Percentiles rank a stretch among this genome's conserved stretches.
Conservation (phyloP, 2,329 filamentous ascomycete genomes). For the Drechslerella dactyloides region DNA sequence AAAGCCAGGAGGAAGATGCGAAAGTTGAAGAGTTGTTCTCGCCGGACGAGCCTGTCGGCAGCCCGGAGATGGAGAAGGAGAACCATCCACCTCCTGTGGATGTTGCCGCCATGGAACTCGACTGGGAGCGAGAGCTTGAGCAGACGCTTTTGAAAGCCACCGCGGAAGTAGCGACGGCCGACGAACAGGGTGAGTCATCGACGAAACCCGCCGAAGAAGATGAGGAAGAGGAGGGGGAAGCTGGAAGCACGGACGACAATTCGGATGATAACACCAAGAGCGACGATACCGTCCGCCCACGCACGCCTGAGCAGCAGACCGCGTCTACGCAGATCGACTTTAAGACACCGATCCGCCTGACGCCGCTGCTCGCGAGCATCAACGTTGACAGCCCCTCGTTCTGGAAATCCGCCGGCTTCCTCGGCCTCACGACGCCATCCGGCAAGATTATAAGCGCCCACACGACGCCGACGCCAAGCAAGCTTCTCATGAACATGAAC, state of each 20-base stretch:
- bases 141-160: slow-evolving; percentile 64
- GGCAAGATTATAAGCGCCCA: slow-evolving; percentile 40
- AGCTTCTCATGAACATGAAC: slow-evolving; percentile 35
- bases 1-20: slow-evolving; percentile 56
- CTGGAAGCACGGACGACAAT: background rate
- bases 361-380: slow-evolving; percentile 46
- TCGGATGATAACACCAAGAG: slow-evolving; percentile 12
- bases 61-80: slow-evolving; percentile 57
- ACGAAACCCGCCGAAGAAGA: slow-evolving; percentile 1
- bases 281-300: slow-evolving; percentile 21
- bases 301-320: slow-evolving; percentile 36
- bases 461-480: slow-evolving; percentile 42
- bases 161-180: slow-evolving; percentile 58
- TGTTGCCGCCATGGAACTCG: slow-evolving; percentile 59
- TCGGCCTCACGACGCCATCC: slow-evolving; percentile 43
- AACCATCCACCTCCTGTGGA: slow-evolving; percentile 60
- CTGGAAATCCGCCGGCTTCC: slow-evolving; percentile 39
- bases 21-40: slow-evolving; percentile 62
- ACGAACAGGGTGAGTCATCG: slow-evolving; percentile 30
- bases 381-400: slow-evolving; percentile 49
- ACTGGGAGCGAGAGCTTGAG: slow-evolving; percentile 62
- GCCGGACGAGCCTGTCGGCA: slow-evolving; percentile 50
- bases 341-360: slow-evolving; percentile 45
- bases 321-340: slow-evolving; percentile 33
- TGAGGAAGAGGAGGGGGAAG: slow-evolving; percentile 14